Evolutionary conservation across 2,329 filamentous ascomycete genomes (phyloP).

Genomic region (Myriosclerotinia curreyana): DNA sequence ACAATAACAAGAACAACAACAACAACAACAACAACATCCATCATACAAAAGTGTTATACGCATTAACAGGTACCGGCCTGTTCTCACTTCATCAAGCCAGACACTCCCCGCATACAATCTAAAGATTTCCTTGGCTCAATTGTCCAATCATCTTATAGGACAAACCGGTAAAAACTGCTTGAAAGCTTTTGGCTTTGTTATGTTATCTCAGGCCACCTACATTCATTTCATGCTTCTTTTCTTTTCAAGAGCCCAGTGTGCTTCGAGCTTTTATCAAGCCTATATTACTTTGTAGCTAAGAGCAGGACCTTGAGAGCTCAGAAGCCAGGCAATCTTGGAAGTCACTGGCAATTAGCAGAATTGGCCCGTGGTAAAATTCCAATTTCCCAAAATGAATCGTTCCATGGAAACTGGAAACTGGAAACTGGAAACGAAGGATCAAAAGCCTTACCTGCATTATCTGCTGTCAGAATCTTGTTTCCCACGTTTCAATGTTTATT

Average conservation of each 20-base stretch:
- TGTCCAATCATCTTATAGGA: neutral
- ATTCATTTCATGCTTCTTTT: neutral
- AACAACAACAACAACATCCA: neutral
- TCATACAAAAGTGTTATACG: slow-evolving; percentile 9
- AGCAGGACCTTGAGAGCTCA: neutral
- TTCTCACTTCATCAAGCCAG: neutral
- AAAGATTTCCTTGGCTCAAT: neutral
- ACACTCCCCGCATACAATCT: neutral
- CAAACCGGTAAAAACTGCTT: neutral
- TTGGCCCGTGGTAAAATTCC: neutral
- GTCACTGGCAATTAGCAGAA: neutral
- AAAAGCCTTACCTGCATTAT: slow-evolving; percentile 27
- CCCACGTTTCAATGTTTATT: slow-evolving; percentile 24
- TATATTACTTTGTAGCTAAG: neutral
- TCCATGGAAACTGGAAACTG: no score
- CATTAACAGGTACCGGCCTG: slow-evolving; percentile 5
- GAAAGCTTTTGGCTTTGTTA: neutral
- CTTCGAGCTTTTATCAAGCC: neutral
- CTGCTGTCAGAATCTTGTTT: slow-evolving; percentile 27
- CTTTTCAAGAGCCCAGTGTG: neutral
- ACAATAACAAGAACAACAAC: slow-evolving; percentile 6
- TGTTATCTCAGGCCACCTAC: neutral
- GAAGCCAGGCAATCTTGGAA: neutral
- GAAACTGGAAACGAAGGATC: slow-evolving; percentile 27
- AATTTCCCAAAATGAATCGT: neutral